Percentiles rank a stretch among this genome's conserved stretches.
Evolutionary conservation across 257 asterid species (phyloP).

Genomic region (Phtheirospermum japonicum): DNA sequence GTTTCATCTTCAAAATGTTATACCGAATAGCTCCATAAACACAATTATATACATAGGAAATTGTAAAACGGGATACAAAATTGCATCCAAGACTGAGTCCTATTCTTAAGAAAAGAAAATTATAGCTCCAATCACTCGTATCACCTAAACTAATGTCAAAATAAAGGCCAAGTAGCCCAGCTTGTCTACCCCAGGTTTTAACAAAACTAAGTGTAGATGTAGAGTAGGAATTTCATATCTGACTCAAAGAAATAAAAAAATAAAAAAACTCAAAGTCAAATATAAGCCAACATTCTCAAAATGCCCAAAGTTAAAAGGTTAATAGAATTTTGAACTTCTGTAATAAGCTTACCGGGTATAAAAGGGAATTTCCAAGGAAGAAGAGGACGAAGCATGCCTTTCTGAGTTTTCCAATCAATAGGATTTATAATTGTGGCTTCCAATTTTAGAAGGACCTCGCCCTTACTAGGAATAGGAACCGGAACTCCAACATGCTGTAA

Average conservation of each 20-base stretch:
- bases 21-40: background rate
- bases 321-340: constrained; percentile 12
- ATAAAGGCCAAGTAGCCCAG: background rate
- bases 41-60: background rate
- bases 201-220: background rate
- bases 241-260: background rate
- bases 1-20: background rate
- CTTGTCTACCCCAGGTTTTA: background rate
- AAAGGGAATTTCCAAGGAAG: no score
- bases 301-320: background rate
- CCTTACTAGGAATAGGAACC: no score
- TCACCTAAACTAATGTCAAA: background rate
- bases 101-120: background rate
- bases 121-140: no score
- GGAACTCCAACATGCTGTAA: no score
- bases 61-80: background rate
- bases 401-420: no score
- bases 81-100: background rate
- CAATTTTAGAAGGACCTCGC: no score
- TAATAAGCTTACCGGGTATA: no score
- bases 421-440: no score
- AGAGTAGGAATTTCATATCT: background rate
- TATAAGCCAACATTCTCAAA: background rate
- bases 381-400: no score
- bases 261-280: background rate